These are phyloP conservation scores for Hippophae gyantsensis DNA, from an alignment of 306 rosid species.

Conservation along the genomic window DNA sequence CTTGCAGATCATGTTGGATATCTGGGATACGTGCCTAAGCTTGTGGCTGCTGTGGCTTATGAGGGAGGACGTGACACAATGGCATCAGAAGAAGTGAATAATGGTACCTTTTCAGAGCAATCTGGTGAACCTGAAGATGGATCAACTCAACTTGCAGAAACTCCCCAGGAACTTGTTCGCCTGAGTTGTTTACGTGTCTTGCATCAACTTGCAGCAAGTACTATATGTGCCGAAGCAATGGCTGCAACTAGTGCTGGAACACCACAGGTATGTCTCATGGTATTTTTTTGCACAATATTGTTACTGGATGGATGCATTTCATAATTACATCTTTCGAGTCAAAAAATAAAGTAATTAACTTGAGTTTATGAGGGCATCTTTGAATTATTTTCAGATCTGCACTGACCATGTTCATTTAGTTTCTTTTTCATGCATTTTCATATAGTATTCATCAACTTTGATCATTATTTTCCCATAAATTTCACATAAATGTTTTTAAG, in stretches of 20 bases:
- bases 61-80: conserved; percentile 95
- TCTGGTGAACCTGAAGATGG: conserved; percentile 42
- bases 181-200: conserved; percentile 94
- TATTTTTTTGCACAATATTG: background rate
- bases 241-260: conserved; percentile 98
- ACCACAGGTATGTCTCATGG: conserved; percentile 63
- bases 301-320: background rate
- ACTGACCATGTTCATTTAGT: too few species aligned
- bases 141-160: conserved; percentile 57
- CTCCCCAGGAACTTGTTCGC: conserved; percentile 95
- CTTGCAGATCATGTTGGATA: conserved; percentile 98
- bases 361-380: background rate
- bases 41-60: conserved; percentile 93
- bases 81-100: conserved; percentile 63
- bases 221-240: conserved; percentile 98
- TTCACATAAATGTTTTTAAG: too few species aligned
- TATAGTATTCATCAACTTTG: too few species aligned
- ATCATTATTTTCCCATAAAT: too few species aligned
- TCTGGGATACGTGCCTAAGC: conserved; percentile 98
- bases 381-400: too few species aligned
- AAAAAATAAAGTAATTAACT: too few species aligned
- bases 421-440: too few species aligned
- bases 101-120: conserved; percentile 43
- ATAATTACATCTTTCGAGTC: background rate
- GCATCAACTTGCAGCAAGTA: conserved; percentile 98